A percentile compares a stretch with the other conserved stretches of the same genome.
Evolutionary conservation across 2,329 filamentous ascomycete species (phyloP).

Genomic region (Phaeophleospora eucalypticola): DNA sequence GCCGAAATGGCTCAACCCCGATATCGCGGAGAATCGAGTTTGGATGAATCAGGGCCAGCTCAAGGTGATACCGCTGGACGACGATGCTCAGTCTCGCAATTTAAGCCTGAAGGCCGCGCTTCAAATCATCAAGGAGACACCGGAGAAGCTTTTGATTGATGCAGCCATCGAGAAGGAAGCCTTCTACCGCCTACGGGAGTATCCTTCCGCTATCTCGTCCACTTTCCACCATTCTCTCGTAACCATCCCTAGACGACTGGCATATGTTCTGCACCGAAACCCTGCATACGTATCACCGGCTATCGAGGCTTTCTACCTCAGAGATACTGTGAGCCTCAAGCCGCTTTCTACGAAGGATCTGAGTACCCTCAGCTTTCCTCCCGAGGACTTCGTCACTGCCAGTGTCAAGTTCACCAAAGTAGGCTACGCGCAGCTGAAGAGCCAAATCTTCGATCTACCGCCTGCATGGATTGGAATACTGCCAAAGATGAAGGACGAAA

Average conservation of each 20-base stretch:
- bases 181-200: slow-evolving; percentile 81
- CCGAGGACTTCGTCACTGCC: slow-evolving; percentile 71
- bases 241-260: slow-evolving; percentile 75
- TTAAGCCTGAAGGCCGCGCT: slow-evolving; percentile 65
- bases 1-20: slow-evolving; percentile 86
- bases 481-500: slow-evolving; percentile 34
- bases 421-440: slow-evolving; percentile 83
- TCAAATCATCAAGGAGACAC: slow-evolving; percentile 53
- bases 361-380: slow-evolving; percentile 61
- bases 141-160: slow-evolving; percentile 63
- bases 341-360: slow-evolving; percentile 58
- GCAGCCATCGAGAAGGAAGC: slow-evolving; percentile 77
- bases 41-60: slow-evolving; percentile 82
- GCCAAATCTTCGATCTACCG: slow-evolving; percentile 70
- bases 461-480: slow-evolving; percentile 52
- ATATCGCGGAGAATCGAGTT: slow-evolving; percentile 79
- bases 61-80: slow-evolving; percentile 61
- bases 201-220: slow-evolving; percentile 68
- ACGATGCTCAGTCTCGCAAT: slow-evolving; percentile 33
- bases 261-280: slow-evolving; percentile 69
- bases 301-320: slow-evolving; percentile 86
- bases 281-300: slow-evolving; percentile 76
- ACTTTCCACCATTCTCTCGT: slow-evolving; percentile 73
- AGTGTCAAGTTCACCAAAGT: slow-evolving; percentile 82
- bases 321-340: slow-evolving; percentile 73